Base-by-base conservation (phyloP, 768 basidiomycete species). In the Naganishia onofrii region DNA sequence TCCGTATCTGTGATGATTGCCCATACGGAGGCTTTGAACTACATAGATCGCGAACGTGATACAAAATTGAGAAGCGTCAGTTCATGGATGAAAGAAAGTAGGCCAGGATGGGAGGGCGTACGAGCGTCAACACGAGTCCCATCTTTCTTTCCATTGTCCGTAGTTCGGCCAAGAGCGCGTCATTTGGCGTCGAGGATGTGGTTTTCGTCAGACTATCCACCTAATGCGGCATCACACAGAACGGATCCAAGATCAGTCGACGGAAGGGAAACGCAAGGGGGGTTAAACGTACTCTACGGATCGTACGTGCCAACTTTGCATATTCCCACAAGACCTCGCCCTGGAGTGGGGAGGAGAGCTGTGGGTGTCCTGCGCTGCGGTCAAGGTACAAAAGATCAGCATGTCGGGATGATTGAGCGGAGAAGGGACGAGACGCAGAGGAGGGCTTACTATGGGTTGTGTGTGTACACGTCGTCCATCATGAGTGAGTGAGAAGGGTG, bases 21-120 rank as follows among this genome's bases (percentile, higher is more conserved):
- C 92, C 93, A 95, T 0, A 95, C 92, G 13, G 94, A 95, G 0
- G 90, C 93, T 82, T 96, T 94, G 86, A 93, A 97, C 92, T 93
- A 74, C 7, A 38, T 23, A 9, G 32, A 19, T 29, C 3, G 26
- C 10, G 0, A n/a, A 17, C 10, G 36, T 44, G 29, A 23, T 13
- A 29, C 10, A 17, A 48, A 8, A 17, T 7, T n/a, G 52, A 55
- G 28, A 19, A 53, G 28, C 10, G 29, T 63, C 31, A 26, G 31
- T 17, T 36, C 12, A 9, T 6, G 52, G 66, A 38, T 32, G 28
- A 15, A 15, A 1, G 23, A 13, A 52, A 28, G 38, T 3, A 51
- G 17, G 10, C 6, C 9, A 34, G 28, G 26, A n/a, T 8, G 36
- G 21, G 60, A 6, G 34, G 34, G 82, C 87, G 73, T 77, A 93